These are phyloP conservation scores for Fusarium decemcellulare DNA, from an alignment of 2,329 filamentous ascomycete genomes.

Conservation along the genomic window DNA sequence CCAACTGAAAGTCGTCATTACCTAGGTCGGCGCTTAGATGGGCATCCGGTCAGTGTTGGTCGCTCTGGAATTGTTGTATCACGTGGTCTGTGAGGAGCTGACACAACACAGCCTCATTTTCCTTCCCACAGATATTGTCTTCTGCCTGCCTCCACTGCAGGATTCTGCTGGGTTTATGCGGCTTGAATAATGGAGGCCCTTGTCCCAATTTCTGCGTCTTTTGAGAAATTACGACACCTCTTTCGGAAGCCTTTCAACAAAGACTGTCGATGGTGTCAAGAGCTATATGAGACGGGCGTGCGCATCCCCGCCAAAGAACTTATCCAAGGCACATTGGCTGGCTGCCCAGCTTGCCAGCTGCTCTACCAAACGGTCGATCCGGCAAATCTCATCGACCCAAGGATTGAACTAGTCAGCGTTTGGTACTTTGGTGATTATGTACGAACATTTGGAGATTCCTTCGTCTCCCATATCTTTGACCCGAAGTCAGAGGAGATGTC, in stretches of 20 bases:
- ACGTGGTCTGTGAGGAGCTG: too few relatives aligned
- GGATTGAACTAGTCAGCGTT: constrained; percentile 1
- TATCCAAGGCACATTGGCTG: not conserved
- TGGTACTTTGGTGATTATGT: not conserved
- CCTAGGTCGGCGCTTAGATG: too few relatives aligned
- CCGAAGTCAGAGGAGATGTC: constrained; percentile 9
- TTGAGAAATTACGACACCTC: not conserved
- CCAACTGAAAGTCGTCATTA: too few relatives aligned
- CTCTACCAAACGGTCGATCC: constrained; percentile 1
- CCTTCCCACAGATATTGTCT: too few relatives aligned
- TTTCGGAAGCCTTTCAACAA: not conserved
- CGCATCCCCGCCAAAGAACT: not conserved
- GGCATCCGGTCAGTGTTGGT: too few relatives aligned
- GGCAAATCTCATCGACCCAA: not conserved
- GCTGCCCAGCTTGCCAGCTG: constrained; percentile 5
- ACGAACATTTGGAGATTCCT: too few relatives aligned
- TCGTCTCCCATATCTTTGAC: constrained; percentile 3
- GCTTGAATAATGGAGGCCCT: not conserved
- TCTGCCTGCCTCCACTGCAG: not conserved
- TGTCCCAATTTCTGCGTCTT: not conserved
- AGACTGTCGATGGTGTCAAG: not conserved
- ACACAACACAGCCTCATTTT: too few relatives aligned
- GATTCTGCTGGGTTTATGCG: not conserved
- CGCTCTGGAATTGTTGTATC: too few relatives aligned
- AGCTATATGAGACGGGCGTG: not conserved